Percentiles rank a stretch among this genome's conserved stretches.
Conservation (phyloP, 2,329 filamentous ascomycete species). For the Alternaria tenuissima region DNA sequence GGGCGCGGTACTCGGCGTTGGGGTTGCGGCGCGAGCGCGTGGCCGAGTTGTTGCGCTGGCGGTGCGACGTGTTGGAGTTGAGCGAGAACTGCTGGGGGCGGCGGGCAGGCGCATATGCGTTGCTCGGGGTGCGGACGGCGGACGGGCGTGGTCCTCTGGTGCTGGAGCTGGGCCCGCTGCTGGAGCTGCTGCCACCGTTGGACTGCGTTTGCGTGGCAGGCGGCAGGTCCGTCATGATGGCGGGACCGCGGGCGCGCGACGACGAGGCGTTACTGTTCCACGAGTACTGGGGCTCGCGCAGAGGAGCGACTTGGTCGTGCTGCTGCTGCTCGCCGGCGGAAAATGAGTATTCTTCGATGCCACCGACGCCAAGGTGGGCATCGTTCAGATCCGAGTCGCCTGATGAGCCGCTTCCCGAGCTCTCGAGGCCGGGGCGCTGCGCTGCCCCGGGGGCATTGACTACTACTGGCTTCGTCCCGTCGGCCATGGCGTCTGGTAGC, state of each 20-base stretch:
- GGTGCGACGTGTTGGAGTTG: constrained; percentile 52
- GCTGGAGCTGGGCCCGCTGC: constrained; percentile 27
- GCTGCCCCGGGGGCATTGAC: constrained; percentile 38
- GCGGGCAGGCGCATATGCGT: constrained; percentile 59
- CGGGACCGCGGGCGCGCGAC: constrained; percentile 36
- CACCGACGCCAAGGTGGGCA: constrained; percentile 55
- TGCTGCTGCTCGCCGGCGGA: constrained; percentile 41
- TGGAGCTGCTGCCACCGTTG: constrained; percentile 31
- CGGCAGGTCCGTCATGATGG: constrained; percentile 38
- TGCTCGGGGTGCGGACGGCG: constrained; percentile 58
- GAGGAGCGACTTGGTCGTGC: constrained; percentile 44
- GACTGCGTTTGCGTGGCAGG: constrained; percentile 32
- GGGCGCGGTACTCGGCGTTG: constrained; percentile 77
- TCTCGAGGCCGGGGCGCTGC: constrained; percentile 15
- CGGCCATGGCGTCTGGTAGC: constrained; percentile 29
- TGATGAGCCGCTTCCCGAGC: constrained; percentile 59
- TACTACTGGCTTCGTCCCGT: constrained; percentile 41
- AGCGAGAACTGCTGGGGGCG: constrained; percentile 58
- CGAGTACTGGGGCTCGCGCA: constrained; percentile 33
- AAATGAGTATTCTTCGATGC: constrained; percentile 48
- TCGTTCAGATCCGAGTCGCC: constrained; percentile 52
- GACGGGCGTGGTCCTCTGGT: constrained; percentile 46
- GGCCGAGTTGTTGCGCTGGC: constrained; percentile 65
- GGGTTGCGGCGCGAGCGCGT: constrained; percentile 68
- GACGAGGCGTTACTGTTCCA: constrained; percentile 35